A percentile compares a stretch with the other conserved stretches of the same genome.
These are phyloP conservation scores for Ephemerocybe angulata DNA, from an alignment of 768 basidiomycete species.

Conservation along the genomic window DNA sequence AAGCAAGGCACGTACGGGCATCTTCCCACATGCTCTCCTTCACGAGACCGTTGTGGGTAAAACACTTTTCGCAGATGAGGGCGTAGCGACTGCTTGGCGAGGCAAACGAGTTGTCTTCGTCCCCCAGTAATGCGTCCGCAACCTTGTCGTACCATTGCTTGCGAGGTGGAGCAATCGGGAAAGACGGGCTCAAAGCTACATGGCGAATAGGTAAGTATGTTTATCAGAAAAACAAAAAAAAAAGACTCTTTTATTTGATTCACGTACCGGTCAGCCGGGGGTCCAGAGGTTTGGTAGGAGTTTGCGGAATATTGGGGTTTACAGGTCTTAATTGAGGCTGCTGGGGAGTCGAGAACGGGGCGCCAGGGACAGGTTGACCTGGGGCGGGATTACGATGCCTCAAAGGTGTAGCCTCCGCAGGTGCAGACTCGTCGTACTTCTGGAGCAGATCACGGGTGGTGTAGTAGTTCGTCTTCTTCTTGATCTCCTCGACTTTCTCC, in stretches of 20 bases:
- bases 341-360: conserved; percentile 29
- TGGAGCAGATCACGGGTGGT: conserved; percentile 86
- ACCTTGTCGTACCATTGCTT: conserved; percentile 87
- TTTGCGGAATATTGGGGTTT: conserved; percentile 18
- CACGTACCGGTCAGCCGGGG: conserved; percentile 27
- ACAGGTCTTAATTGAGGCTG: conserved; percentile 23
- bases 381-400: conserved; percentile 34
- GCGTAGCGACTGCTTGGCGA: conserved; percentile 64
- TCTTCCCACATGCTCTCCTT: conserved; percentile 79
- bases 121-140: conserved; percentile 83
- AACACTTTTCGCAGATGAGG: conserved; percentile 85
- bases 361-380: conserved; percentile 4
- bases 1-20: conserved; percentile 55
- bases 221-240: conserved; percentile 9
- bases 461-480: conserved; percentile 97
- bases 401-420: conserved; percentile 38
- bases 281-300: conserved; percentile 23
- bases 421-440: conserved; percentile 70
- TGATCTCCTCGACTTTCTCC: conserved; percentile 88
- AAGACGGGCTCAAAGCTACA: conserved; percentile 28
- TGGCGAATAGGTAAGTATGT: conserved; percentile 6
- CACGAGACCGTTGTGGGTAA: conserved; percentile 83
- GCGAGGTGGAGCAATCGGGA: conserved; percentile 44
- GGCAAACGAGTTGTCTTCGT: conserved; percentile 50
- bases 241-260: background rate